Percentiles rank a stretch among this genome's conserved stretches.
phyloP scores from a whole-genome alignment of 2,329 filamentous ascomycete species.

The Lojkania enalia region DNA sequence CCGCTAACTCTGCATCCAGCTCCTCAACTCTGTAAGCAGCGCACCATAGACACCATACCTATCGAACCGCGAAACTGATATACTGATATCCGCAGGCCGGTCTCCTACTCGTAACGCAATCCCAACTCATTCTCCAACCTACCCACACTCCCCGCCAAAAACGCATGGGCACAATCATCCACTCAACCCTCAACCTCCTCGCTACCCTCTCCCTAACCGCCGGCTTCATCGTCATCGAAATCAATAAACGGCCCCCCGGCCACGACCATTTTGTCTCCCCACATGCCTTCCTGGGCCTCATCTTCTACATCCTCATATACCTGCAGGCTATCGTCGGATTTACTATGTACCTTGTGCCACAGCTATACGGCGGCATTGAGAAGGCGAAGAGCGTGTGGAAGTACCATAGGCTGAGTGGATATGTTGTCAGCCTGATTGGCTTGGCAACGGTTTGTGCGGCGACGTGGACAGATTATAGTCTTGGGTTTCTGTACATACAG shows the following conservation, averaged over 20 bases:
- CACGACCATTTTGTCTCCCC: slow-evolving; percentile 76
- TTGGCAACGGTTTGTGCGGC: slow-evolving; percentile 75
- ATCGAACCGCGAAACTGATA: slow-evolving; percentile 16
- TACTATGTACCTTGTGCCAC: slow-evolving; percentile 76
- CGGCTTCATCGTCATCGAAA: slow-evolving; percentile 73
- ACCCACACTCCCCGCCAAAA: slow-evolving; percentile 80
- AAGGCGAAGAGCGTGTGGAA: slow-evolving; percentile 86
- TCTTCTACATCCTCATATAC: slow-evolving; percentile 69
- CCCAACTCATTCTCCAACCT: slow-evolving; percentile 83
- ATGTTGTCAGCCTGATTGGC: slow-evolving; percentile 70
- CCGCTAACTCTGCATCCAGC: slow-evolving; percentile 33
- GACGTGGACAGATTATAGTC: slow-evolving; percentile 74
- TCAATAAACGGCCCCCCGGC: slow-evolving; percentile 75
- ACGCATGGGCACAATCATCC: slow-evolving; percentile 61
- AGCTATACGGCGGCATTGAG: slow-evolving; percentile 75
- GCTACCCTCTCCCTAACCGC: slow-evolving; percentile 64
- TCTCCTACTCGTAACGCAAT: slow-evolving; percentile 75
- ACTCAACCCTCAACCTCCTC: slow-evolving; percentile 71
- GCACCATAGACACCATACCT: slow-evolving; percentile 11
- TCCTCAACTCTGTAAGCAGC: slow-evolving; percentile 55
- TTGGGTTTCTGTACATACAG: slow-evolving; percentile 69
- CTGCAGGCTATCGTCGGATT: slow-evolving; percentile 79
- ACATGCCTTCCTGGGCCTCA: slow-evolving; percentile 82
- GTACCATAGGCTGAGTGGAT: slow-evolving; percentile 81
- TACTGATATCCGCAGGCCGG: slow-evolving; percentile 52